These are phyloP conservation scores for Mycosarcoma mackinlayi DNA, from an alignment of 1,284 basidiomycete genomes.

Conservation along the genomic window DNA sequence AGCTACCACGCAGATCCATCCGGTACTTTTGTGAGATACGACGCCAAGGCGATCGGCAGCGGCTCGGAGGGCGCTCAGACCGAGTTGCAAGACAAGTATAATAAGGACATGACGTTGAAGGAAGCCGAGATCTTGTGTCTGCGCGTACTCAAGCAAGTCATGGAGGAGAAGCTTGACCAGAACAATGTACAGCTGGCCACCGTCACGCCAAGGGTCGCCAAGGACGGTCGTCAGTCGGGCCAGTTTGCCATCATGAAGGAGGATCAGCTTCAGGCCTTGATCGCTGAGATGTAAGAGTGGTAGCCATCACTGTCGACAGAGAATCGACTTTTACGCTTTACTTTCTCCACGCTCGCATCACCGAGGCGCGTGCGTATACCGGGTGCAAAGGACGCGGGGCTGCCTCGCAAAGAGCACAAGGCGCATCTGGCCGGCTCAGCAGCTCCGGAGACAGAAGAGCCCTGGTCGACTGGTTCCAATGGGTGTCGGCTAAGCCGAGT, in stretches of 20 bases:
- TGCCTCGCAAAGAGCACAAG: no score
- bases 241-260: slow-evolving; percentile 65
- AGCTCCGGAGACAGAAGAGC: no score
- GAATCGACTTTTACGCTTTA: background rate
- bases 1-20: slow-evolving; percentile 90
- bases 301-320: background rate
- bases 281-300: slow-evolving; percentile 61
- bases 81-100: slow-evolving; percentile 96
- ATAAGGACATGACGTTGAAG: slow-evolving; percentile 92
- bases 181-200: slow-evolving; percentile 96
- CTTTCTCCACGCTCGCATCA: no score
- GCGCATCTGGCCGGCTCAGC: no score
- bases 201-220: slow-evolving; percentile 59
- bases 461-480: no score
- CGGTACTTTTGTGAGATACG: slow-evolving; percentile 96
- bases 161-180: slow-evolving; percentile 99
- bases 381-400: no score
- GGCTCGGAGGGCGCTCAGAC: slow-evolving; percentile 98
- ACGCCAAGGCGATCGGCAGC: slow-evolving; percentile 98
- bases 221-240: slow-evolving; percentile 61
- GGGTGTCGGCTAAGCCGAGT: background rate
- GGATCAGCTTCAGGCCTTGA: slow-evolving; percentile 60
- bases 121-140: slow-evolving; percentile 89
- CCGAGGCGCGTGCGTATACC: no score
- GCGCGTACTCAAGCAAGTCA: slow-evolving; percentile 95